Evolutionary conservation across 1,284 basidiomycete species (phyloP).

Genomic region (Ceratobasidium sp.): DNA sequence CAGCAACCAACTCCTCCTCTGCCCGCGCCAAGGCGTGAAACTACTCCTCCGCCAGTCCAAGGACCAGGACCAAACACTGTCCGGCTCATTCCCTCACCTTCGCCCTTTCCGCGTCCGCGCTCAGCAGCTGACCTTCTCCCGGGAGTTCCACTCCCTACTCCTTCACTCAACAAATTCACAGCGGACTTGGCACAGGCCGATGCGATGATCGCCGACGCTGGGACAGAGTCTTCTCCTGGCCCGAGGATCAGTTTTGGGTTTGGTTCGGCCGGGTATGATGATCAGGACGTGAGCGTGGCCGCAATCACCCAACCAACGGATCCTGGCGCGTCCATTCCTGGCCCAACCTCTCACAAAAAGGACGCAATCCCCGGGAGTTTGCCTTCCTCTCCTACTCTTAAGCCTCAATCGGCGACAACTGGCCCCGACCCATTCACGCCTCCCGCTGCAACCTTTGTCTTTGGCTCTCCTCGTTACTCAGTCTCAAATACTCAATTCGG

Average conservation of each 20-base stretch:
- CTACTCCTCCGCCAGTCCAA: constrained; percentile 27
- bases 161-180: constrained; percentile 18
- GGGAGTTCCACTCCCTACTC: constrained; percentile 27
- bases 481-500: constrained; percentile 71
- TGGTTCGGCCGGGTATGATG: constrained; percentile 37
- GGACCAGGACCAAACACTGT: constrained; percentile 28
- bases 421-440: constrained; percentile 49
- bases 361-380: neutral
- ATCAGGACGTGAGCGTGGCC: constrained; percentile 20
- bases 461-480: constrained; percentile 73
- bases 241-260: constrained; percentile 37
- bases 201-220: constrained; percentile 54
- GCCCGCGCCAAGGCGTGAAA: neutral
- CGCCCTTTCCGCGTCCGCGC: constrained; percentile 16
- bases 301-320: neutral
- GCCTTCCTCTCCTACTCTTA: constrained; percentile 1
- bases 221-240: constrained; percentile 49
- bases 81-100: constrained; percentile 29
- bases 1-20: constrained; percentile 9
- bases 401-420: constrained; percentile 16
- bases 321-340: neutral
- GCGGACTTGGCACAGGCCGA: constrained; percentile 48
- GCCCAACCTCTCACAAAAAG: neutral
- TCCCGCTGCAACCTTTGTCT: constrained; percentile 67
- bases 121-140: constrained; percentile 32